Percentiles rank a stretch among this genome's conserved stretches.
These are phyloP conservation scores for Lagerstroemia speciosa DNA, from an alignment of 345 rosid genomes.

Conservation along the genomic window DNA sequence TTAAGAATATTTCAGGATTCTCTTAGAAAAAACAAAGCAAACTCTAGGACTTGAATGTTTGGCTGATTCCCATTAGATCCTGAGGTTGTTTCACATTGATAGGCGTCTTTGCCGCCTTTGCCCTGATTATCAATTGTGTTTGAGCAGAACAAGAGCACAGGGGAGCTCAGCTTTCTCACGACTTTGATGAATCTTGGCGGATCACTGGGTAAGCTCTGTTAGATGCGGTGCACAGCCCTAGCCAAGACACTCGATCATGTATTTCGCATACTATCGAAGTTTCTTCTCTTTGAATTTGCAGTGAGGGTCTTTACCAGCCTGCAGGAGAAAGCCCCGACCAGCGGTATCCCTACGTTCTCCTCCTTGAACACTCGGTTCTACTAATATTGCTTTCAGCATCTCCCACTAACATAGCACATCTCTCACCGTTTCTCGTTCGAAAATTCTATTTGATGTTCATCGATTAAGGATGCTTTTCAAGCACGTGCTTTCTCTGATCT, in stretches of 20 bases:
- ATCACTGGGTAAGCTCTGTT: constrained; percentile 47
- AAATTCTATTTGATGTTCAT: background rate
- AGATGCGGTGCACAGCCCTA: background rate
- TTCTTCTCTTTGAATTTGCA: constrained; percentile 21
- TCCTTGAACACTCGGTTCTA: background rate
- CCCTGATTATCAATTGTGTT: constrained; percentile 11
- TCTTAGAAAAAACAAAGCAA: too few relatives aligned
- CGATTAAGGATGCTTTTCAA: background rate
- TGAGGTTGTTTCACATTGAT: background rate
- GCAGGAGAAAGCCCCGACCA: constrained; percentile 80
- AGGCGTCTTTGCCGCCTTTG: background rate
- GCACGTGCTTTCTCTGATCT: constrained; percentile 27
- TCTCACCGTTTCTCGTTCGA: background rate
- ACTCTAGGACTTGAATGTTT: too few relatives aligned
- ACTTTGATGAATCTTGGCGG: constrained; percentile 68
- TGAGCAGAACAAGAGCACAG: constrained; percentile 73
- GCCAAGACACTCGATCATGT: background rate
- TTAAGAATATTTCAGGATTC: background rate
- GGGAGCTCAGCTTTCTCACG: constrained; percentile 90
- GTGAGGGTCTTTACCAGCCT: constrained; percentile 81
- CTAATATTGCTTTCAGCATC: background rate
- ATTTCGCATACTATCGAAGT: background rate
- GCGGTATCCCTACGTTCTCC: constrained; percentile 52
- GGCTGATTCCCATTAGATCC: too few relatives aligned
- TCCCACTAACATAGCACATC: background rate